These are phyloP conservation scores for Calocera cornea DNA, from an alignment of 768 basidiomycete genomes.

Conservation along the genomic window DNA sequence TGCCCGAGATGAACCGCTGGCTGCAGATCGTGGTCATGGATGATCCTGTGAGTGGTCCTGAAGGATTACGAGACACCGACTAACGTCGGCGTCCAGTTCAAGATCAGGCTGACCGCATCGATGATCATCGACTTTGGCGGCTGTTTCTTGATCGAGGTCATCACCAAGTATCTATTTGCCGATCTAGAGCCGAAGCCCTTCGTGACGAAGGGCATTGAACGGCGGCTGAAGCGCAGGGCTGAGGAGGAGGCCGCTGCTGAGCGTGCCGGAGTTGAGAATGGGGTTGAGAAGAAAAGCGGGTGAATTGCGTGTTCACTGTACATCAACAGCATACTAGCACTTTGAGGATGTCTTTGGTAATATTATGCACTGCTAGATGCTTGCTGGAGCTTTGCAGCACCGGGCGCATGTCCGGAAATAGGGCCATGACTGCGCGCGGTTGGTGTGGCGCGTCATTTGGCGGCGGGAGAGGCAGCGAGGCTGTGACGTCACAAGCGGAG, in stretches of 20 bases:
- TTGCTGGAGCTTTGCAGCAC: too few relatives aligned
- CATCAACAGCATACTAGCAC: not conserved
- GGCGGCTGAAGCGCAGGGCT: conserved; percentile 49
- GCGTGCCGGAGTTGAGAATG: conserved; percentile 11
- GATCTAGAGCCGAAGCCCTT: conserved; percentile 73
- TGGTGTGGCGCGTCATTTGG: not conserved
- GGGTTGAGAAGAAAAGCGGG: conserved; percentile 26
- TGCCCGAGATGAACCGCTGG: conserved; percentile 94
- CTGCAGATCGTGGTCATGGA: conserved; percentile 93
- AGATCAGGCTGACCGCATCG: conserved; percentile 52
- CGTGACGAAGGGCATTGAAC: conserved; percentile 70
- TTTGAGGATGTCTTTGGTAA: not conserved
- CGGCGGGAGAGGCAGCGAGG: not conserved
- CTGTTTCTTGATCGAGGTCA: conserved; percentile 70
- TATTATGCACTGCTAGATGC: not conserved
- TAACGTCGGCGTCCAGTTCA: conserved; percentile 48
- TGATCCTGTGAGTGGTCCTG: conserved; percentile 38
- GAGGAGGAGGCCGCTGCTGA: conserved; percentile 28
- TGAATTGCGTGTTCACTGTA: not conserved
- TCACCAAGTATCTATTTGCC: conserved; percentile 78
- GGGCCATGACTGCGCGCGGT: not conserved
- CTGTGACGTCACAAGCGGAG: not conserved
- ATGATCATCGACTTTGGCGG: conserved; percentile 86
- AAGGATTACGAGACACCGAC: not conserved
- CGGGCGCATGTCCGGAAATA: not conserved